These are phyloP conservation scores for Colletotrichum chlorophyti DNA, from an alignment of 2,329 filamentous ascomycete genomes.

Conservation along the genomic window DNA sequence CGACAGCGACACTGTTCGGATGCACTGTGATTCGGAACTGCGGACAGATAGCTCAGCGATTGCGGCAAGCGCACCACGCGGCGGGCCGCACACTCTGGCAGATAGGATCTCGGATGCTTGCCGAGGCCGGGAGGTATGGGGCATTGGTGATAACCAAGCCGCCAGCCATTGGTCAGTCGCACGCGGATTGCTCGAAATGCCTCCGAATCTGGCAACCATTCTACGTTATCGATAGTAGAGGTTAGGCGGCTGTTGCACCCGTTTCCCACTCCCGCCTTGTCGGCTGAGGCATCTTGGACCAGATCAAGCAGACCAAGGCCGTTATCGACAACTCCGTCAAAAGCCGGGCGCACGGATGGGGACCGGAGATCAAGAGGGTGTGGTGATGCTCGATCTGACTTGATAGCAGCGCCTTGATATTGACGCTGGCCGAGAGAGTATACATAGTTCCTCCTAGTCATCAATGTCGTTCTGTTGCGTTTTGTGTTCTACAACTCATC, in stretches of 20 bases:
- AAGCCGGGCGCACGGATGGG: constrained; percentile 20
- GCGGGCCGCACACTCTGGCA: constrained; percentile 18
- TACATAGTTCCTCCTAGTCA: constrained; percentile 12
- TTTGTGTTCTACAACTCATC: not conserved
- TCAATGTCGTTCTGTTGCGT: not conserved
- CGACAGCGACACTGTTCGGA: constrained; percentile 11
- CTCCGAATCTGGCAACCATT: not conserved
- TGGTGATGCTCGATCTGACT: not conserved
- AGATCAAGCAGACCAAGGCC: too few species aligned
- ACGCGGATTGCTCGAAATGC: not conserved
- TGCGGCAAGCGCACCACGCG: constrained; percentile 12
- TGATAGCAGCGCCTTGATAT: not conserved
- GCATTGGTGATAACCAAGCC: constrained; percentile 5
- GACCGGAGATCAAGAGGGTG: constrained; percentile 1
- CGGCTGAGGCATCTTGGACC: not conserved
- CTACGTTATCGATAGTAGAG: not conserved
- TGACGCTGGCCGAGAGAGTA: not conserved
- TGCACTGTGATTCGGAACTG: constrained; percentile 21
- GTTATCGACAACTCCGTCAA: constrained; percentile 14
- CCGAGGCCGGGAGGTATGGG: constrained; percentile 2
- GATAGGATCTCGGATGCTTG: constrained; percentile 23
- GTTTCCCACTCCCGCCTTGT: too few species aligned
- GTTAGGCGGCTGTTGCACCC: constrained; percentile 6
- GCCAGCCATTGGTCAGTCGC: constrained; percentile 3
- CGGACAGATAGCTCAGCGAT: not conserved